These are phyloP conservation scores for Pterocarpus santalinus DNA, from an alignment of 306 rosid species.

Conservation along the genomic window DNA sequence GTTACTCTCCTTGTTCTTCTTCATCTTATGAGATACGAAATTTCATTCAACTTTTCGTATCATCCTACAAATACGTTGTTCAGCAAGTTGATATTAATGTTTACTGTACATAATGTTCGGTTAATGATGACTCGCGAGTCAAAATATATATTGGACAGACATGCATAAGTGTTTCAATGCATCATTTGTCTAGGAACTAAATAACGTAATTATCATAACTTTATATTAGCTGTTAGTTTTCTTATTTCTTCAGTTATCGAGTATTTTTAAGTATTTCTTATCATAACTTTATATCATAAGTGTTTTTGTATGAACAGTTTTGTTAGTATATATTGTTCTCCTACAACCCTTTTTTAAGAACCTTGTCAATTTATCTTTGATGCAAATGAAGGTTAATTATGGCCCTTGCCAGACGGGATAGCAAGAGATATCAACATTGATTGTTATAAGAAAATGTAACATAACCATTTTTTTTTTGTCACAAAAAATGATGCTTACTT, in stretches of 20 bases:
- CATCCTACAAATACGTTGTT: background rate
- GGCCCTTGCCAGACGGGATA: background rate
- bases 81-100: background rate
- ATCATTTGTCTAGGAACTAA: background rate
- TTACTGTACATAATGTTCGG: background rate
- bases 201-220: background rate
- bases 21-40: background rate
- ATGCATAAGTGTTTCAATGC: slow-evolving; percentile 7
- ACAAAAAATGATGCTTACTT: too few relatives aligned
- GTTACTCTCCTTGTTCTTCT: too few relatives aligned
- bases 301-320: background rate
- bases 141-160: background rate
- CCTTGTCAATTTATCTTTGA: background rate
- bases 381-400: background rate
- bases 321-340: background rate
- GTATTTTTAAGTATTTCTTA: too few relatives aligned
- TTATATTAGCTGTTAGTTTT: background rate
- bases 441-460: background rate
- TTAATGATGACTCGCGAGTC: background rate
- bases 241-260: background rate
- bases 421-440: background rate
- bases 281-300: too few relatives aligned
- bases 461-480: too few relatives aligned
- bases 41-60: background rate
- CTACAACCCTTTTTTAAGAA: background rate